A percentile compares a stretch with the other conserved stretches of the same genome.
phyloP scores from a whole-genome alignment of 345 rosid genomes.

The Punica granatum region DNA sequence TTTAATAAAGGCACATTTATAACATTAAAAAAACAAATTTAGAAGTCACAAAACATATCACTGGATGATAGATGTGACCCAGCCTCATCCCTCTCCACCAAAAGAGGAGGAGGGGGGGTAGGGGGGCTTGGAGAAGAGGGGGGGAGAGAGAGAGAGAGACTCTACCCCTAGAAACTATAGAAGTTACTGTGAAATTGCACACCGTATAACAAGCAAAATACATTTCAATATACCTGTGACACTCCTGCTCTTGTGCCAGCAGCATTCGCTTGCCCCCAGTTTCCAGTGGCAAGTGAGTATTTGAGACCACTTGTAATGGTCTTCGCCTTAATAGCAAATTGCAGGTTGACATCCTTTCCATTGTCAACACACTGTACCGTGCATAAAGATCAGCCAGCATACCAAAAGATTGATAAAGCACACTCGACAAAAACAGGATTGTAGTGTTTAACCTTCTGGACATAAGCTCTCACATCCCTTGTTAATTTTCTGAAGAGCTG shows the following conservation, averaged over 20 bases:
- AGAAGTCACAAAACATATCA: neutral
- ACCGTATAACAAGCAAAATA: neutral
- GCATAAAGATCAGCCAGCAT: conserved; percentile 15
- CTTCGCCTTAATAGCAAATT: conserved; percentile 93
- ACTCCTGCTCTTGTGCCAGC: conserved; percentile 99
- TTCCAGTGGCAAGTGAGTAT: conserved; percentile 97
- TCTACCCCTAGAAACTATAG: neutral
- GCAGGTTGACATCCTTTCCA: conserved; percentile 95
- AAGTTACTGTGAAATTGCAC: neutral
- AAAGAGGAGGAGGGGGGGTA: conserved; percentile 2
- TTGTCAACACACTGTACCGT: conserved; percentile 79
- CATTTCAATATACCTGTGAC: conserved; percentile 58
- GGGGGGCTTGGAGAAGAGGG: too few relatives aligned
- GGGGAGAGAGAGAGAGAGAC: too few relatives aligned
- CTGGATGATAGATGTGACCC: neutral
- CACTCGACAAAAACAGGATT: conserved; percentile 7
- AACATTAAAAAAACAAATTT: too few relatives aligned
- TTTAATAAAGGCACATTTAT: neutral
- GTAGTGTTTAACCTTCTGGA: conserved; percentile 71
- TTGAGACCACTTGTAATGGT: conserved; percentile 97
- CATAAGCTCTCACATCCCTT: conserved; percentile 87
- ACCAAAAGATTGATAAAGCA: conserved; percentile 2
- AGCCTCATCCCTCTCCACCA: neutral
- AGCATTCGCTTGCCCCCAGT: conserved; percentile 99
- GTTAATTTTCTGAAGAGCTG: conserved; percentile 96